Base-by-base conservation (phyloP, 192 early-diverging fungal species). In the Polychytrium aggregatum region DNA sequence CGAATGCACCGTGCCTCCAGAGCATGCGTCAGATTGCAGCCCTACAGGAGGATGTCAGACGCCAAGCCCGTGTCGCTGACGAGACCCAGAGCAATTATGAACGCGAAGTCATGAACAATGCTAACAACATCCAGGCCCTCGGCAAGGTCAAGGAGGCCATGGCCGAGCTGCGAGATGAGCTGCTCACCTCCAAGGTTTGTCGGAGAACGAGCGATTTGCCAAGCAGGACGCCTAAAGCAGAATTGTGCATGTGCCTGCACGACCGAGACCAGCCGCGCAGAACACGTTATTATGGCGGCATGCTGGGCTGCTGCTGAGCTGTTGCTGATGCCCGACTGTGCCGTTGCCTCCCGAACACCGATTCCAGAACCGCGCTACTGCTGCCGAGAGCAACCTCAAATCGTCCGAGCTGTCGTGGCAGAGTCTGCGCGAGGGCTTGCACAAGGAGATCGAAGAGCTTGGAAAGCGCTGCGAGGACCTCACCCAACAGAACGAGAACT, bases 81-180 rank as follows among this genome's bases (percentile, higher is more conserved):
- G 63, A 71, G 29, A 68, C 78, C 16, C 74, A 82, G 46, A 71
- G 78, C 43, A 81, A 77, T 58, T 85, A 85, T 48, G 71, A 82
- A 58, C 66, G 76, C 26, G 80, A 85, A 52, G 70, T 85, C 20
- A 55, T 80, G 4, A 68, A 67, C 18, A 82, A 84, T 43, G 76
- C 82, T 18, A 56, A 66, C 20, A 72, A 70, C 20, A 66, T 84
- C 33, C 63, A 79, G 52, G 42, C 60, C 20, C 31, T 74, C 24
- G 37, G 35, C 8, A 43, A 49, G 24, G 44, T 78, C 21, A 64
- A 76, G 37, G 31, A 42, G 5, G 63, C 14, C 37, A 57, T 14
- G 46, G 57, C 29, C 14, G 30, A 54, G 25, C 42, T 62, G 17
- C 46, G 50, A 25, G 50, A 62, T 11, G 55, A 52, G 29, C 45